Percentiles rank a stretch among this genome's conserved stretches.
phyloP scores from a whole-genome alignment of 306 rosid genomes.

The Neltuma alba region DNA sequence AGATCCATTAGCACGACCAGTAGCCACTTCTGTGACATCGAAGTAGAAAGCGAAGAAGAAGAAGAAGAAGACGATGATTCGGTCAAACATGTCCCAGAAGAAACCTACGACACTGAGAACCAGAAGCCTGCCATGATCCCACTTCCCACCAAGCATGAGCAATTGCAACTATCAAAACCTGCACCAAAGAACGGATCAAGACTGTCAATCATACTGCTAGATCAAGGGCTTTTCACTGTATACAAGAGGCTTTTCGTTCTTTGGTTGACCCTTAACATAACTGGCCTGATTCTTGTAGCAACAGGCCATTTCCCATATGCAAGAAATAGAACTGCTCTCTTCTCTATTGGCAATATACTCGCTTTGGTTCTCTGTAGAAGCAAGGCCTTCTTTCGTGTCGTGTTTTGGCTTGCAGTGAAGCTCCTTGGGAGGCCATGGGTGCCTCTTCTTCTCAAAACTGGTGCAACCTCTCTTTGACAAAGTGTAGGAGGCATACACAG shows the following conservation, averaged over 20 bases:
- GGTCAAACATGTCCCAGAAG: not conserved
- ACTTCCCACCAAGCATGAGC: constrained; percentile 28
- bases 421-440: constrained; percentile 49
- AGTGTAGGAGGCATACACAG: constrained; percentile 64
- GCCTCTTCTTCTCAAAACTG: constrained; percentile 47
- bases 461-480: constrained; percentile 47
- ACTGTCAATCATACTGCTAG: constrained; percentile 50
- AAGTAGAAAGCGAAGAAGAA: no score
- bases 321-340: constrained; percentile 41
- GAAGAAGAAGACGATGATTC: constrained; percentile 2
- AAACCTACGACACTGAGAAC: constrained; percentile 26
- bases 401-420: constrained; percentile 46
- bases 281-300: constrained; percentile 47
- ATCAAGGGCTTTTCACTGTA: constrained; percentile 60
- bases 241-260: constrained; percentile 53
- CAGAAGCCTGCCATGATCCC: constrained; percentile 1
- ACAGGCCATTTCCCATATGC: constrained; percentile 44
- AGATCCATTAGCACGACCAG: constrained; percentile 45
- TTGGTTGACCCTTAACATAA: constrained; percentile 38
- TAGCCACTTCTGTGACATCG: constrained; percentile 58
- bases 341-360: constrained; percentile 51
- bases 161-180: not conserved
- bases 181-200: constrained; percentile 27
- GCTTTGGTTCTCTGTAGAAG: constrained; percentile 51
- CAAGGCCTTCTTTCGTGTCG: constrained; percentile 47